Evolutionary conservation across 345 rosid species (phyloP).

Genomic region (Moringa oleifera): DNA sequence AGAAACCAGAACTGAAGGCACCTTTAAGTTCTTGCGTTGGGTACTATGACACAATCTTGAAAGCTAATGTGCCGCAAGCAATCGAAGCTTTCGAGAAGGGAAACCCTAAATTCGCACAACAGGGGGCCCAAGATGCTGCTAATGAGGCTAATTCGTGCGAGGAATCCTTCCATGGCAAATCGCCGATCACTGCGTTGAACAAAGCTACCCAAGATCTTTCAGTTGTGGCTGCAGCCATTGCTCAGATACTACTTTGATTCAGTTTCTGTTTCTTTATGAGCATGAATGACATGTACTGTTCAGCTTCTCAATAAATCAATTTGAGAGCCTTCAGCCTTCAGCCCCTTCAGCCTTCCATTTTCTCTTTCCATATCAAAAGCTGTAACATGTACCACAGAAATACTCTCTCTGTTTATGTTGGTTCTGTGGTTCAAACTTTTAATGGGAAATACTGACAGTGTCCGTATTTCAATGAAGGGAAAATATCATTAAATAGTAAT

Average conservation of each 20-base stretch:
- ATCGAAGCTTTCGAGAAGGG: constrained; percentile 26
- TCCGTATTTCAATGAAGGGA: no score
- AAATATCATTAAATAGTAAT: no score
- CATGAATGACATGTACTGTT: no score
- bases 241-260: constrained; percentile 28
- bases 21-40: constrained; percentile 27
- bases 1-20: constrained; percentile 20
- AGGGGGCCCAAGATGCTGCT: constrained; percentile 18
- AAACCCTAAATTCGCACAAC: constrained; percentile 27
- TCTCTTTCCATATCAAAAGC: no score
- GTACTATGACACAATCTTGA: constrained; percentile 30
- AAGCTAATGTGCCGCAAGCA: constrained; percentile 22
- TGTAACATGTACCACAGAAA: no score
- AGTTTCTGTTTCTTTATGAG: no score
- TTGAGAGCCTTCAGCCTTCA: no score
- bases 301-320: no score
- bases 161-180: constrained; percentile 13
- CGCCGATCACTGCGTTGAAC: constrained; percentile 25
- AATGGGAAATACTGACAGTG: no score
- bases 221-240: constrained; percentile 32
- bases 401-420: no score
- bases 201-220: constrained; percentile 21
- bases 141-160: constrained; percentile 26
- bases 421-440: no score
- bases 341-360: no score